Base-by-base conservation (phyloP, 2,329 filamentous ascomycete genomes). In the Biscogniauxia marginata region DNA sequence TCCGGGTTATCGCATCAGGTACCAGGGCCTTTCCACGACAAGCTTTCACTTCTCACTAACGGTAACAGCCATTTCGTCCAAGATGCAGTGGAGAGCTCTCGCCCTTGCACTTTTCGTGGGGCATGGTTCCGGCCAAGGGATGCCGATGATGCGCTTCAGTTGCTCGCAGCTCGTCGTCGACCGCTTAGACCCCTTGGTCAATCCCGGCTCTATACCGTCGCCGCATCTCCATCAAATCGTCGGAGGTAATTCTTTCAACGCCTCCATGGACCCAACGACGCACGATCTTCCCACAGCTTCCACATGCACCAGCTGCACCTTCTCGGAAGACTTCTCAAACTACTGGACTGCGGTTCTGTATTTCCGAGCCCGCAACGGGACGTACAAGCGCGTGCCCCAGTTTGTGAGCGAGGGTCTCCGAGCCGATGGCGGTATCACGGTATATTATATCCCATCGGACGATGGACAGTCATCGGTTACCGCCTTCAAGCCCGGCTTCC, bases 221-320 rank as follows among this genome's bases (percentile, higher is more conserved):
- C 70, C 72, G 5, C 83, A 86, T 69, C 75, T 83, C 7, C 84
- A 86, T 66, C 82, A 79, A 50, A 79, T 86, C 55, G 77, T 81
- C 54, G 83, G 84, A 52, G 75, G 74, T 7, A 75, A 77, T 58
- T 71, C 71, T 1, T 78, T 78, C 71, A 77, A 77, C 58, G 70
- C 72, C 1, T 70, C 74, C 39, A 77, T 78, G 75, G 30, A 39
- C n/a, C 30, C 30, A 16, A 71, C 71, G 18, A 70, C 69, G 13
- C 66, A 63, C 44, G 70, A 73, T 52, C 64, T 72, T 50, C 58
- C 69, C 30, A 46, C 56, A 56, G 52, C 68, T 45, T 79, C 80
- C 4, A 70, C 63, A 43, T 77, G 75, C 69, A 77, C 75, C 0
- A 77, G 67, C 1, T 77, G 75, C 61, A 68, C 53, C 55, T 68